phyloP scores from a whole-genome alignment of 148 eudicot genomes.

The Camellia japonica region DNA sequence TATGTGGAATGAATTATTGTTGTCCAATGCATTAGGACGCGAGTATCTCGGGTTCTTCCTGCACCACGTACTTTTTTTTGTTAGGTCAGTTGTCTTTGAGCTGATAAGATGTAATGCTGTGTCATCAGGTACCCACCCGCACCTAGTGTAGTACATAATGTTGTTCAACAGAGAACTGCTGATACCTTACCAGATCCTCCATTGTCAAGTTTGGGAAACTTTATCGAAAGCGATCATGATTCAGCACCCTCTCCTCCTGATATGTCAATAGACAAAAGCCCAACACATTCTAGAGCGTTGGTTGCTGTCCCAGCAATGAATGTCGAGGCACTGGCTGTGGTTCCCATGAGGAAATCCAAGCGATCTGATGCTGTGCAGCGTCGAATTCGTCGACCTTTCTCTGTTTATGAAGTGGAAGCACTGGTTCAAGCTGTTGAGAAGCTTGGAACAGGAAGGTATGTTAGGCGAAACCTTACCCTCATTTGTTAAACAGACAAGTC shows the following conservation, averaged over 20 bases:
- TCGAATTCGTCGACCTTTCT: slow-evolving; percentile 92
- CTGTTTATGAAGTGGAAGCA: slow-evolving; percentile 94
- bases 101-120: slow-evolving; percentile 2
- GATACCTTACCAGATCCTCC: slow-evolving; percentile 33
- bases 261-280: slow-evolving; percentile 44
- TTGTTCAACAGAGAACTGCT: slow-evolving; percentile 29
- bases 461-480: not conserved
- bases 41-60: not conserved
- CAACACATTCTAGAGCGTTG: slow-evolving; percentile 54
- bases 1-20: no score
- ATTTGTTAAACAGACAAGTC: not conserved
- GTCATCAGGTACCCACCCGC: slow-evolving; percentile 48
- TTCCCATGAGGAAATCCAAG: slow-evolving; percentile 60
- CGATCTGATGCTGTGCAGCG: slow-evolving; percentile 76
- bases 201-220: slow-evolving; percentile 36
- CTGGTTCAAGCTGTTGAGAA: slow-evolving; percentile 96
- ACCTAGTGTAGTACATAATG: slow-evolving; percentile 27
- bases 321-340: slow-evolving; percentile 52
- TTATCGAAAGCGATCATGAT: slow-evolving; percentile 85
- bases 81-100: not conserved
- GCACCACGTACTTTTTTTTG: not conserved
- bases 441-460: slow-evolving; percentile 96
- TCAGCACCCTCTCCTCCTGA: slow-evolving; percentile 75
- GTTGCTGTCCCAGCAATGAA: slow-evolving; percentile 48
- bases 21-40: no score